Conservation (phyloP, 2,329 filamentous ascomycete genomes). For the Microsporum ferrugineum region DNA sequence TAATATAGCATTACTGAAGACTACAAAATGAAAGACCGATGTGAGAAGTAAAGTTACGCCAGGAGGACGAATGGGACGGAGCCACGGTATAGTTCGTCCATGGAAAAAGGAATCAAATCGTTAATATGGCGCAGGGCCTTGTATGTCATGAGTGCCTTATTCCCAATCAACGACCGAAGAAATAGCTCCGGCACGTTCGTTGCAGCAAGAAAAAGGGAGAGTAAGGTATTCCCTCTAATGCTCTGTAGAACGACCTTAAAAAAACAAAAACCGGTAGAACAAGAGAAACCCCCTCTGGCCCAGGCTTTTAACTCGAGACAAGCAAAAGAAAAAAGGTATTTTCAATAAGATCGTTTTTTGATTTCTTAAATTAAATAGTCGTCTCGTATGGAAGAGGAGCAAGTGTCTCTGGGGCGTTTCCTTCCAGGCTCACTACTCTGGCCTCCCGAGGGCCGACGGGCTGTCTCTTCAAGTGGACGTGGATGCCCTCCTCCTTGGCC, state of each 20-base stretch:
- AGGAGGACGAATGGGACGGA: background rate
- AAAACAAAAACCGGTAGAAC: conserved; percentile 1
- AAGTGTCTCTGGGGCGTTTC: conserved; percentile 83
- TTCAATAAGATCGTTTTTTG: conserved; percentile 4
- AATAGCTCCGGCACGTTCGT: background rate
- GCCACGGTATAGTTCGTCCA: background rate
- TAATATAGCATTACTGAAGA: background rate
- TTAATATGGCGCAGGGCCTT: background rate
- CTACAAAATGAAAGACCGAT: background rate
- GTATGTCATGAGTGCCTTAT: background rate
- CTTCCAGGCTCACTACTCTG: conserved; percentile 65
- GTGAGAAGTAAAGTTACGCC: background rate
- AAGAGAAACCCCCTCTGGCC: background rate
- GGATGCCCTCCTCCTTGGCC: conserved; percentile 79
- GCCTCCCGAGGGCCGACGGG: conserved; percentile 68
- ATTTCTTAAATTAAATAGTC: conserved; percentile 57
- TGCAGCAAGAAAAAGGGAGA: background rate
- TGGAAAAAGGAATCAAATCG: background rate
- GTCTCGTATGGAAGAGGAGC: conserved; percentile 93
- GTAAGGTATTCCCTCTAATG: background rate
- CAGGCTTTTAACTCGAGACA: background rate
- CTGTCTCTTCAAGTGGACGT: conserved; percentile 87
- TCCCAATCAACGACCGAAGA: background rate
- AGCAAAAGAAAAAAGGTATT: background rate
- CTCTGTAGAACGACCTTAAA: background rate